Conservation (phyloP, 306 rosid species). For the Prunus padus region DNA sequence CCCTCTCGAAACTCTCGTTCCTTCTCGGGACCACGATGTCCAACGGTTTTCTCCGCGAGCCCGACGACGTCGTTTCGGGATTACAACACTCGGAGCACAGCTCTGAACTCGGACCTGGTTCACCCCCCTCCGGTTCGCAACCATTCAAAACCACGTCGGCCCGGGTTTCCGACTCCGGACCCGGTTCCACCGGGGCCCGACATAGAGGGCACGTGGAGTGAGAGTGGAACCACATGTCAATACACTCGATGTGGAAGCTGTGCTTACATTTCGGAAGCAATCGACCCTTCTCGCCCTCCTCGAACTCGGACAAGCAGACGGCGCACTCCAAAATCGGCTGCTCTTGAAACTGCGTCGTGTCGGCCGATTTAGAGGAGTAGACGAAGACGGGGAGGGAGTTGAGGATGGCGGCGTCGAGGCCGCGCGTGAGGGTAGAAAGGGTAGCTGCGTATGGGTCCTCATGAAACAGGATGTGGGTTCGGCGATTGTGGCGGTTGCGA, state of each 20-base stretch:
- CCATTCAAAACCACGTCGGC: conserved; percentile 27
- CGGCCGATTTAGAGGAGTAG: conserved; percentile 31
- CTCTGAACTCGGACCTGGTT: conserved; percentile 40
- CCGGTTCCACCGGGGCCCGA: conserved; percentile 54
- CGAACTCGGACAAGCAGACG: conserved; percentile 80
- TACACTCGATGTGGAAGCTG: conserved; percentile 71
- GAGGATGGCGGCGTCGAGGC: conserved; percentile 55
- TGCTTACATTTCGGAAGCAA: conserved; percentile 60
- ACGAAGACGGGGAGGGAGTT: conserved; percentile 62
- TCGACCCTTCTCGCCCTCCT: conserved; percentile 66
- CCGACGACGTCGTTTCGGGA: conserved; percentile 37
- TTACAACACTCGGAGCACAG: conserved; percentile 36
- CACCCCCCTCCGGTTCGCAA: conserved; percentile 27
- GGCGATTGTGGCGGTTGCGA: conserved; percentile 29
- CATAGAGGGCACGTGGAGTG: conserved; percentile 87
- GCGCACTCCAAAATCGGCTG: conserved; percentile 52
- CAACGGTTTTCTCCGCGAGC: conserved; percentile 40
- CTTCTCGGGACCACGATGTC: conserved; percentile 46
- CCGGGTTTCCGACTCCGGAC: background rate
- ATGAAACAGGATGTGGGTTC: conserved; percentile 42
- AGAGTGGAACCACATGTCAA: conserved; percentile 84
- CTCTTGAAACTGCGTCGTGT: background rate
- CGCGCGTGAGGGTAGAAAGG: conserved; percentile 19
- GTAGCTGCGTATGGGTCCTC: conserved; percentile 15
- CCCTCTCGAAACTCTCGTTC: conserved; percentile 32